Evolutionary conservation across 371 early-diverging fungal species (phyloP).

Genomic region (Thermomucor indicae-seudaticae): DNA sequence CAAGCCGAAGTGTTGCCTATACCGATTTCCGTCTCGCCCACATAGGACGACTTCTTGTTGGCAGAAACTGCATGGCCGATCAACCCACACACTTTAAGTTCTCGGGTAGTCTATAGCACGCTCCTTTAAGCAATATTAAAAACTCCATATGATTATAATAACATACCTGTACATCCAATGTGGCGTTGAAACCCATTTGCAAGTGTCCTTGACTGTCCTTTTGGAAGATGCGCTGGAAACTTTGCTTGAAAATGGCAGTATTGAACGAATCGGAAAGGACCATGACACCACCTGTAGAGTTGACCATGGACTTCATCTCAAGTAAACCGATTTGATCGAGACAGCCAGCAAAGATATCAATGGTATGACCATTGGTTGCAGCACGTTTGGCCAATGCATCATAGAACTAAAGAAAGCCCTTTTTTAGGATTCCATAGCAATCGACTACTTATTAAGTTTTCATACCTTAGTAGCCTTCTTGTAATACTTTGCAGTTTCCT

Average conservation of each 20-base stretch:
- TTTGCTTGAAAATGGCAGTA: slow-evolving; percentile 95
- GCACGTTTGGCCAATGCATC: slow-evolving; percentile 88
- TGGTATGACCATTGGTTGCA: slow-evolving; percentile 54
- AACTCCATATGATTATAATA: not conserved
- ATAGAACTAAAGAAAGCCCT: slow-evolving; percentile 68
- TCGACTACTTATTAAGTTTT: not conserved
- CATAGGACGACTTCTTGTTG: slow-evolving; percentile 85
- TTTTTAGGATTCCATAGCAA: not conserved
- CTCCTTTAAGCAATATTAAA: not conserved
- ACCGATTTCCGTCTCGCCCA: slow-evolving; percentile 98
- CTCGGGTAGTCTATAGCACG: slow-evolving; percentile 73
- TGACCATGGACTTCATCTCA: slow-evolving; percentile 96
- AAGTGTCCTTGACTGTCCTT: slow-evolving; percentile 88
- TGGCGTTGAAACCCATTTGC: slow-evolving; percentile 98
- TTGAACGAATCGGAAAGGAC: slow-evolving; percentile 97
- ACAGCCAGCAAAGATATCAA: slow-evolving; percentile 53
- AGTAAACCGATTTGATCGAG: slow-evolving; percentile 70
- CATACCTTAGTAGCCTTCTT: slow-evolving; percentile 85
- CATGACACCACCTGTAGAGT: slow-evolving; percentile 93
- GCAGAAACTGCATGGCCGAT: slow-evolving; percentile 93
- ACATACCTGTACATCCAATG: slow-evolving; percentile 85
- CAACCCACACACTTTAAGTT: slow-evolving; percentile 92
- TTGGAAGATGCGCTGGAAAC: slow-evolving; percentile 89
- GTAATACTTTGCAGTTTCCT: slow-evolving; percentile 89
- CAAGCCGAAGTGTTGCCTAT: slow-evolving; percentile 94